These are phyloP conservation scores for Litsea cubeba DNA, from an alignment of 164 flowering plant genomes.

Conservation along the genomic window DNA sequence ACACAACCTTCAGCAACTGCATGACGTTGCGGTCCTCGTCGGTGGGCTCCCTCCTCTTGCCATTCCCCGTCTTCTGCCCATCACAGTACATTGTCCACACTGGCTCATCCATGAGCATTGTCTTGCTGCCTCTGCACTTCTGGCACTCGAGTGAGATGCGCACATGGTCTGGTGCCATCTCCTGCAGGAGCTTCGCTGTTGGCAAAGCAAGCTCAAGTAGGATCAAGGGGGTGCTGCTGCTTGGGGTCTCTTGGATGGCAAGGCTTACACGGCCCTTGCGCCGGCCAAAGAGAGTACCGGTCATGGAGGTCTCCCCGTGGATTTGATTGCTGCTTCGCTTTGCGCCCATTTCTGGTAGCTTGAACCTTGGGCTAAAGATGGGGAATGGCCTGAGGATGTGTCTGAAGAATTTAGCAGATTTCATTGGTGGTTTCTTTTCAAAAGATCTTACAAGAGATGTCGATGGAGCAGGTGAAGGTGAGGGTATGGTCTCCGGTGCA, in stretches of 20 bases:
- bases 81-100: slow-evolving; percentile 75
- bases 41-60: slow-evolving; percentile 52
- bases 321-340: slow-evolving; percentile 13
- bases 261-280: slow-evolving; percentile 53
- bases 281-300: slow-evolving; percentile 72
- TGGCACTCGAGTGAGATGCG: slow-evolving; percentile 77
- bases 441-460: slow-evolving; percentile 44
- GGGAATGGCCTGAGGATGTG: slow-evolving; percentile 62
- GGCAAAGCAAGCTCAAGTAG: slow-evolving; percentile 68
- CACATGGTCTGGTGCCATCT: slow-evolving; percentile 67
- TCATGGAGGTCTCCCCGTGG: slow-evolving; percentile 43
- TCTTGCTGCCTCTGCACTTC: slow-evolving; percentile 30
- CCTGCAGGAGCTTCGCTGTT: slow-evolving; percentile 55
- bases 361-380: slow-evolving; percentile 47
- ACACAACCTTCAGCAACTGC: slow-evolving; percentile 55
- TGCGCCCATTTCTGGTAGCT: slow-evolving; percentile 28
- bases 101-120: slow-evolving; percentile 60
- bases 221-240: slow-evolving; percentile 43
- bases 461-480: slow-evolving; percentile 4
- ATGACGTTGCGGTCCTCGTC: slow-evolving; percentile 62
- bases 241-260: slow-evolving; percentile 59
- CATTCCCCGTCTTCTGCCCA: slow-evolving; percentile 64
- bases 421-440: slow-evolving; percentile 19
- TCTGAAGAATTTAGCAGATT: slow-evolving; percentile 31
- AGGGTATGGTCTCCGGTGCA: slow-evolving; percentile 5